phyloP scores from a whole-genome alignment of 441 rosid genomes.

The Eutrema salsugineum region DNA sequence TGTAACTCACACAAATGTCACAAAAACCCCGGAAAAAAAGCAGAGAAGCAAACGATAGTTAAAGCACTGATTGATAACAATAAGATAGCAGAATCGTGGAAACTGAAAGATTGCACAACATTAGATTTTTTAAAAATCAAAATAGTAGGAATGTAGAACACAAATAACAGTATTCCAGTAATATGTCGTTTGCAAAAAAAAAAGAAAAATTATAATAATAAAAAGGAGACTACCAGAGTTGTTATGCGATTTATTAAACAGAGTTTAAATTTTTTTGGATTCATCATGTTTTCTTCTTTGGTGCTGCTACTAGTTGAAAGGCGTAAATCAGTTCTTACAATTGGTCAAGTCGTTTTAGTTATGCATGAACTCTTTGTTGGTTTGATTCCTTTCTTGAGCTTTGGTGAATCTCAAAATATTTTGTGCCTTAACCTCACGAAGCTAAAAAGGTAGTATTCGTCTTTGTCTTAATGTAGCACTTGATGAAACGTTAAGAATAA shows the following conservation, averaged over 20 bases:
- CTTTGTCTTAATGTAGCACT: not conserved
- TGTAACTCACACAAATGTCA: not conserved
- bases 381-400: slow-evolving; percentile 17
- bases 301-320: not conserved
- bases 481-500: not conserved
- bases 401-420: not conserved
- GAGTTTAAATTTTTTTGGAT: not conserved
- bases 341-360: not conserved
- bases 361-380: not conserved
- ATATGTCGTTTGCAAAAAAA: not conserved
- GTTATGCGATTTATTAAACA: not conserved
- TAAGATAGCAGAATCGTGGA: not conserved
- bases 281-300: not conserved
- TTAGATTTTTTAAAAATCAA: too few species aligned
- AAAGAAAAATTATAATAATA: too few species aligned
- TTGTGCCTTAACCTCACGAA: not conserved
- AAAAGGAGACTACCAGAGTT: not conserved
- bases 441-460: not conserved
- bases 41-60: not conserved
- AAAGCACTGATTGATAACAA: not conserved
- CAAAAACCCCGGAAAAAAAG: not conserved
- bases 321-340: not conserved
- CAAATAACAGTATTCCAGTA: not conserved
- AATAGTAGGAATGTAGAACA: too few species aligned
- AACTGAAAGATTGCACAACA: not conserved